Conservation (phyloP, 1,139 yeast species). For the Geotrichum cucujoidarum region DNA sequence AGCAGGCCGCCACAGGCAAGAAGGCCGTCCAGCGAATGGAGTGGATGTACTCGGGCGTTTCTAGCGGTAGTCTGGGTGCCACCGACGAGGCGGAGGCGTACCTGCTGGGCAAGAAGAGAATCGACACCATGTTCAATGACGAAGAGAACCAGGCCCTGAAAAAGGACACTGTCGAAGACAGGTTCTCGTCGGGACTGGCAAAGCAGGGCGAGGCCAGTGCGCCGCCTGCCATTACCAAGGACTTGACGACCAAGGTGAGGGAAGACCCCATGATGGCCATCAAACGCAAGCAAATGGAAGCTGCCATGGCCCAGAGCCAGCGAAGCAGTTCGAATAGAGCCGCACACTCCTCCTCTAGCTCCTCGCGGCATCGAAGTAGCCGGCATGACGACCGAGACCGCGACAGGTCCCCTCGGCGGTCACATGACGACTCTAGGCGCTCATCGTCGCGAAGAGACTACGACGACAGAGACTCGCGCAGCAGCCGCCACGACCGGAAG, state of each 20-base stretch:
- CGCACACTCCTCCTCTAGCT: not conserved
- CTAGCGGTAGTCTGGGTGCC: constrained; percentile 24
- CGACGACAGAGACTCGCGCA: too few relatives aligned
- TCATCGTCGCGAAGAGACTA: not conserved
- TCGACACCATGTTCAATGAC: constrained; percentile 36
- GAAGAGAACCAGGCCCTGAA: constrained; percentile 22
- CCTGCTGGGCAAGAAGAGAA: constrained; percentile 47
- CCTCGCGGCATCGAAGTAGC: constrained; percentile 2
- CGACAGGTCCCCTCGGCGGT: constrained; percentile 8
- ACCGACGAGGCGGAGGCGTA: constrained; percentile 43
- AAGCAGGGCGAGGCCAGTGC: constrained; percentile 22
- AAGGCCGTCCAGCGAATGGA: constrained; percentile 51
- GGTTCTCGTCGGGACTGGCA: constrained; percentile 21
- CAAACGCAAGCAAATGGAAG: constrained; percentile 41
- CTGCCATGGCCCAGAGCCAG: constrained; percentile 21
- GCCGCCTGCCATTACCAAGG: constrained; percentile 22
- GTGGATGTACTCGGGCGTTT: constrained; percentile 77
- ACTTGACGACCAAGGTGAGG: constrained; percentile 30
- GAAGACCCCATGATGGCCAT: constrained; percentile 58
- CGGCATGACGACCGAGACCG: constrained; percentile 11
- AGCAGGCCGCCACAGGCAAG: constrained; percentile 45
- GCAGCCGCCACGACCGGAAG: not conserved
- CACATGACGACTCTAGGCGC: not conserved
- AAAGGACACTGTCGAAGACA: constrained; percentile 22
- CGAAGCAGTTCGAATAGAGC: not conserved